Base-by-base conservation (phyloP, 345 rosid species). In the Raphanus sativus region DNA sequence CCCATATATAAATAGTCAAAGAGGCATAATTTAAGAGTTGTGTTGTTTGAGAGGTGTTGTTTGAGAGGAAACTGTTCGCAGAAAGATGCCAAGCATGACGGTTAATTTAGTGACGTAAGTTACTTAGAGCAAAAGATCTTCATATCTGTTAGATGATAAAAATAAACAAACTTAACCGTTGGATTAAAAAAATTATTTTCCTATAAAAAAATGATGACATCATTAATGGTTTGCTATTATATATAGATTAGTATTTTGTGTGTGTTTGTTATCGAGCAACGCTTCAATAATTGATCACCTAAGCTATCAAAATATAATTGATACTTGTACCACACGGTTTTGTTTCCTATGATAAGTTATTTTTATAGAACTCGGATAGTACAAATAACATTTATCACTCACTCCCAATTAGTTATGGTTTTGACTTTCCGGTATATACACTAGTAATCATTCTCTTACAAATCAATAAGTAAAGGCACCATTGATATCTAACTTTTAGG, bases 241-340 rank as follows among this genome's bases (percentile, higher is more conserved):
- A n/a, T n/a, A n/a, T n/a, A n/a, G n/a, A 48, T 76, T 48, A 76
- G 21, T 34, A 21, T 15, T 48, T 61, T 62, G 45, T 34, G 72
- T 45, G 56, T 50, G 56, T 58, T 66, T 75, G 76, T 73, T 62
- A 50, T 52, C 36, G 52, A 64, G 52, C 36, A 24, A 67, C 67
- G 12, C 50, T 67, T 67, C 67, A 75, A 75, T 75, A 59, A 75
- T 68, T 75, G 62, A 68, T 61, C 54, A 75, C n/a, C 28, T n/a
- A 30, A 30, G 73, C 48, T 60, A 75, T 75, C 67, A 38, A 6
- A 26, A 34, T 33, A 67, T 67, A 67, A 67, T 75, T 75, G 79
- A 45, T 67, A 75, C 74, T 60, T 75, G 79, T 75, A 75, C 73
- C 79, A 67, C 38, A 67, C 79, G 68, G 62, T 30, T 67, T 75